phyloP scores from a whole-genome alignment of 768 basidiomycete genomes.

The Serendipita sp. region DNA sequence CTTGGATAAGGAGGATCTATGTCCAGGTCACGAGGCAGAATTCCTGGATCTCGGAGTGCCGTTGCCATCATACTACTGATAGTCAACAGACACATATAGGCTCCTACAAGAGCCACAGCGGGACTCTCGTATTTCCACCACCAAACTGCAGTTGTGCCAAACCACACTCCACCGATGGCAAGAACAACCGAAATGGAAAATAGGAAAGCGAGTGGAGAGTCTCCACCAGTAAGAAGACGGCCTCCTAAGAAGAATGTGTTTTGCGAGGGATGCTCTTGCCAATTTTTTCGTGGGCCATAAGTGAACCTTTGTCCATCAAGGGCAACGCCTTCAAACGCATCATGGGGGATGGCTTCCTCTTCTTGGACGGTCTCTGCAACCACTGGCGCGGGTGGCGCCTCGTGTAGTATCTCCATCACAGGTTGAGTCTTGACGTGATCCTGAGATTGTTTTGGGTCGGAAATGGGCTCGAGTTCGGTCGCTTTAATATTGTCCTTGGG shows the following conservation, averaged over 20 bases:
- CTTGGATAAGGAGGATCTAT: conserved; percentile 63
- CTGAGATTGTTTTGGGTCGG: neutral
- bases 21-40: conserved; percentile 77
- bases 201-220: conserved; percentile 69
- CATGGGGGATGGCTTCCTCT: neutral
- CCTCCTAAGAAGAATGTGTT: conserved; percentile 66
- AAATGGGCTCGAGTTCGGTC: neutral
- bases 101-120: conserved; percentile 49
- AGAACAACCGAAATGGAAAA: conserved; percentile 43
- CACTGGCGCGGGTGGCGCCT: neutral
- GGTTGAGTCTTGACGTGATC: neutral
- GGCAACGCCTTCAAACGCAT: conserved; percentile 16
- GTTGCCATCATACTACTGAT: conserved; percentile 63
- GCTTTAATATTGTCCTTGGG: neutral
- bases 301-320: conserved; percentile 25
- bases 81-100: conserved; percentile 46
- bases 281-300: conserved; percentile 28
- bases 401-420: neutral
- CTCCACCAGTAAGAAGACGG: conserved; percentile 65
- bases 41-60: conserved; percentile 71
- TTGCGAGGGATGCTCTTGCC: conserved; percentile 49
- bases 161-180: conserved; percentile 62
- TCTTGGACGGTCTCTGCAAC: neutral
- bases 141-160: conserved; percentile 75
- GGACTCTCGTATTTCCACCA: conserved; percentile 73